phyloP scores from a whole-genome alignment of 148 eudicot genomes.

The Persicaria tinctoria region DNA sequence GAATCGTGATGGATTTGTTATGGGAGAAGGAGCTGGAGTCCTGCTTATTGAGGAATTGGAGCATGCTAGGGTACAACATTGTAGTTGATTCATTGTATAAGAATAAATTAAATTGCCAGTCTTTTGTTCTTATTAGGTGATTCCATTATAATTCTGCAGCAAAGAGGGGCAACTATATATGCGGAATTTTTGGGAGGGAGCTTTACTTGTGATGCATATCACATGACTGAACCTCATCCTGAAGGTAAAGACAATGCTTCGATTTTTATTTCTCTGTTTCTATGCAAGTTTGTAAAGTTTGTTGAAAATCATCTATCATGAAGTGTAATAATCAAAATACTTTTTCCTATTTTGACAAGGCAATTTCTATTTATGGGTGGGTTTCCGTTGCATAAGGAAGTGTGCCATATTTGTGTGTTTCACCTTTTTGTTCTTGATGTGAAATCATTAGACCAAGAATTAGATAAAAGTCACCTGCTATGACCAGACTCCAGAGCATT shows the following conservation, averaged over 20 bases:
- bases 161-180: slow-evolving; percentile 83
- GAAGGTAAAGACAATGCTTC: slow-evolving; percentile 38
- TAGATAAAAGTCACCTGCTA: too few relatives aligned
- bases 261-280: neutral
- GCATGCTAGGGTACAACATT: slow-evolving; percentile 66
- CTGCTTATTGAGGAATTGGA: slow-evolving; percentile 89
- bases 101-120: neutral
- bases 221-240: slow-evolving; percentile 98
- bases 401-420: too few relatives aligned
- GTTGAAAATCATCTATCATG: too few relatives aligned
- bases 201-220: slow-evolving; percentile 94
- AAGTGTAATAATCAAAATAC: neutral
- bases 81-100: neutral
- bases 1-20: slow-evolving; percentile 96
- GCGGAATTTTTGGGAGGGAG: slow-evolving; percentile 98
- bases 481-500: too few relatives aligned
- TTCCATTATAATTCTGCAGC: slow-evolving; percentile 31
- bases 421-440: too few relatives aligned
- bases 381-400: too few relatives aligned
- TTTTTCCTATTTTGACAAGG: neutral
- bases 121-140: neutral
- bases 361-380: too few relatives aligned
- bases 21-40: slow-evolving; percentile 99
- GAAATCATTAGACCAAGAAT: too few relatives aligned
- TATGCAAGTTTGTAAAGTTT: neutral